phyloP scores from a whole-genome alignment of 345 rosid genomes.

The Camelina sativa region DNA sequence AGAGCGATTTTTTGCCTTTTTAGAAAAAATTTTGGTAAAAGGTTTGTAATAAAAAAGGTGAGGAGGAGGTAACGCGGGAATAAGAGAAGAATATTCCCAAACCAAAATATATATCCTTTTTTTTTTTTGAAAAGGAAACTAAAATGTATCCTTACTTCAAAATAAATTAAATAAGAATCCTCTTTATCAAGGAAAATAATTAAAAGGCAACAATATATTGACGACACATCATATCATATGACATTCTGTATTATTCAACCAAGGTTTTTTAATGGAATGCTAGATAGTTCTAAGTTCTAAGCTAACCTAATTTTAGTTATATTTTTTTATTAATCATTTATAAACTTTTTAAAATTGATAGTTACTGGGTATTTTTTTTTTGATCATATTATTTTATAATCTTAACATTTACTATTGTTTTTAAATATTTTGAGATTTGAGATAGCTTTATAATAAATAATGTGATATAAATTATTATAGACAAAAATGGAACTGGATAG shows the following conservation, averaged over 20 bases:
- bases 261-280: neutral
- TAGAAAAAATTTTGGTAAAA: constrained; percentile 12
- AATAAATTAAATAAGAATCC: neutral
- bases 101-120: constrained; percentile 20
- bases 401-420: too few species aligned
- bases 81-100: constrained; percentile 43
- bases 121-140: too few species aligned
- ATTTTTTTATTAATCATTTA: neutral
- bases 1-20: constrained; percentile 33
- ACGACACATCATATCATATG: constrained; percentile 3
- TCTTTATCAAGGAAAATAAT: neutral
- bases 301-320: neutral
- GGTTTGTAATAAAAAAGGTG: neutral
- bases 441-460: too few species aligned
- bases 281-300: neutral
- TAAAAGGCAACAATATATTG: neutral
- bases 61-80: constrained; percentile 35
- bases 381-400: neutral
- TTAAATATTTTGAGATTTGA: too few species aligned
- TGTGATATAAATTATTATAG: neutral
- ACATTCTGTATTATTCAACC: neutral
- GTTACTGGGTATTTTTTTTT: neutral
- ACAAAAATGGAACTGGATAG: constrained; percentile 1
- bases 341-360: neutral
- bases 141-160: constrained; percentile 21